These are phyloP conservation scores for Trichoderma guizhouense DNA, from an alignment of 2,329 filamentous ascomycete species.

Conservation along the genomic window DNA sequence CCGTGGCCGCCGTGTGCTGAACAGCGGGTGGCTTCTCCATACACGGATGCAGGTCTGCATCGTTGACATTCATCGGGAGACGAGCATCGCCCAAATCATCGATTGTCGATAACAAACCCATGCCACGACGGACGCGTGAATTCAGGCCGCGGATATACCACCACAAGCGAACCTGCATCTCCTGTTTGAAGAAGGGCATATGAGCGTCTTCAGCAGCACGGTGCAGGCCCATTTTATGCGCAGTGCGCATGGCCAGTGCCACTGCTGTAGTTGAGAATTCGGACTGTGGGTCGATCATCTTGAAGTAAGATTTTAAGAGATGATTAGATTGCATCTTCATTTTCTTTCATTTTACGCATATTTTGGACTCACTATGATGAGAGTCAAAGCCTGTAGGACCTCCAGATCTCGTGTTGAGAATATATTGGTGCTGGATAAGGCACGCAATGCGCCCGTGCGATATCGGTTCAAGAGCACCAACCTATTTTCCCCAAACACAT, in stretches of 20 bases:
- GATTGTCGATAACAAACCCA: conserved; percentile 37
- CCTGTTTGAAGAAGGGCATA: conserved; percentile 59
- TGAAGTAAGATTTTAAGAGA: not conserved
- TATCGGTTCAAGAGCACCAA: conserved; percentile 43
- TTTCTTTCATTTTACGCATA: not conserved
- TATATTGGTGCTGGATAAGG: conserved; percentile 29
- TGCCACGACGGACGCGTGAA: conserved; percentile 28
- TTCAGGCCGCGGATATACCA: conserved; percentile 60
- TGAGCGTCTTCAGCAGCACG: conserved; percentile 56
- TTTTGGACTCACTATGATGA: conserved; percentile 48
- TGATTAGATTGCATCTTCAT: not conserved
- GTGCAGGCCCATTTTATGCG: conserved; percentile 65
- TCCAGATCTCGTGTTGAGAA: not conserved
- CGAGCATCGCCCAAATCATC: conserved; percentile 54
- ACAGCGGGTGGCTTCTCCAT: conserved; percentile 45
- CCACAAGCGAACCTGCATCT: conserved; percentile 65
- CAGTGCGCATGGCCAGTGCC: conserved; percentile 61
- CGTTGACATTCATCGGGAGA: conserved; percentile 55
- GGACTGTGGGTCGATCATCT: conserved; percentile 27
- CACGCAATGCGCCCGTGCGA: conserved; percentile 55
- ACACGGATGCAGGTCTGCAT: conserved; percentile 53
- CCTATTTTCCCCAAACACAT: conserved; percentile 37
- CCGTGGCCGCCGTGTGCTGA: conserved; percentile 53
- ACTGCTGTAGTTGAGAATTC: conserved; percentile 55
- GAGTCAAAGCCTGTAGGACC: conserved; percentile 51